phyloP scores from a whole-genome alignment of 768 basidiomycete genomes.

The Pulveroboletus ravenelii region DNA sequence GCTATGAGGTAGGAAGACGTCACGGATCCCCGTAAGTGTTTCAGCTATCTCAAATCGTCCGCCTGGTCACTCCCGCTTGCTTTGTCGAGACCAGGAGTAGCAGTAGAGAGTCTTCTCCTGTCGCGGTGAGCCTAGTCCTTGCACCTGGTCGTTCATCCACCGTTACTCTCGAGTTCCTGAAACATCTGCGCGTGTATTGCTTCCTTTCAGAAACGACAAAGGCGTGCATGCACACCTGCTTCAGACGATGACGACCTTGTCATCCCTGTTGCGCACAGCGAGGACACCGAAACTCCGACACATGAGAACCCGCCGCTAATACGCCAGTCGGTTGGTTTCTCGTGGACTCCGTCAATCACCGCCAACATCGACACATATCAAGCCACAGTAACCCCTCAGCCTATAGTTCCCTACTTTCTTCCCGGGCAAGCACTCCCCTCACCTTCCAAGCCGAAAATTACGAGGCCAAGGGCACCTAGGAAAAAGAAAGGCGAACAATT shows the following conservation, averaged over 20 bases:
- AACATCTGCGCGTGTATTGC: neutral
- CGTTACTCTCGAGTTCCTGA: neutral
- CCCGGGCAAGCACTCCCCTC: slow-evolving; percentile 45
- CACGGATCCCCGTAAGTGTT: slow-evolving; percentile 36
- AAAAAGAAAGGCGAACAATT: slow-evolving; percentile 37
- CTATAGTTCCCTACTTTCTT: slow-evolving; percentile 37
- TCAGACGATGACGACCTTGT: slow-evolving; percentile 47
- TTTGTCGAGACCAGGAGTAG: slow-evolving; percentile 43
- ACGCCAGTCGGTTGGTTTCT: slow-evolving; percentile 56
- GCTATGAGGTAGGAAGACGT: slow-evolving; percentile 29
- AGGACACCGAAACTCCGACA: slow-evolving; percentile 42
- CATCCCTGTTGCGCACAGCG: slow-evolving; percentile 36
- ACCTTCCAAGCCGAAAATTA: slow-evolving; percentile 24
- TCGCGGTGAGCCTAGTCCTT: slow-evolving; percentile 33
- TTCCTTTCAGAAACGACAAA: slow-evolving; percentile 35
- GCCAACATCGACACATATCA: slow-evolving; percentile 30
- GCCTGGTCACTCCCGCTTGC: neutral
- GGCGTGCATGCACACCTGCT: slow-evolving; percentile 48
- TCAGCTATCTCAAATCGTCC: neutral
- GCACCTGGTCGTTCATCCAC: neutral
- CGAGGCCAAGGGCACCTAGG: slow-evolving; percentile 22
- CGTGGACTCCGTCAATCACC: slow-evolving; percentile 29
- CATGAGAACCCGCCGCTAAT: slow-evolving; percentile 46
- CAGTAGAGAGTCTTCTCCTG: slow-evolving; percentile 52
- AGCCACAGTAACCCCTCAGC: slow-evolving; percentile 20